A percentile compares a stretch with the other conserved stretches of the same genome.
These are phyloP conservation scores for Crassisporium funariophilum DNA, from an alignment of 768 basidiomycete species.

Conservation along the genomic window DNA sequence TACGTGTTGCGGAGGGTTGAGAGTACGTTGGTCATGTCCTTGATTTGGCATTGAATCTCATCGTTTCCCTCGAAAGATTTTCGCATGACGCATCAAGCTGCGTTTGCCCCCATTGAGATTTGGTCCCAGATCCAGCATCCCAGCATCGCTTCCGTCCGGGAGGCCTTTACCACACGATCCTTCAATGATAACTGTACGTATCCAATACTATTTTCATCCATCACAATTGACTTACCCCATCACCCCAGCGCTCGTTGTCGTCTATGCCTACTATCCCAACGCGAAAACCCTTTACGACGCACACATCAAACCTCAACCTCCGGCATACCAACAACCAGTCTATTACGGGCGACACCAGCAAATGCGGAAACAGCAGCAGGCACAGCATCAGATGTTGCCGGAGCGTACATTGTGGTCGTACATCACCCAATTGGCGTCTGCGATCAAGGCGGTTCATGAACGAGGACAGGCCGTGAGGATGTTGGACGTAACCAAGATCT, in stretches of 20 bases:
- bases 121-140: conserved; percentile 90
- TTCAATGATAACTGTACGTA: conserved; percentile 90
- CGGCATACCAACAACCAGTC: conserved; percentile 25
- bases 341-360: conserved; percentile 25
- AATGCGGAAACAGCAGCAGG: conserved; percentile 20
- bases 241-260: conserved; percentile 79
- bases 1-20: conserved; percentile 86
- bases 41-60: conserved; percentile 2
- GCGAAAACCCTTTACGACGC: conserved; percentile 80
- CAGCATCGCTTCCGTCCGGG: conserved; percentile 76
- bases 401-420: conserved; percentile 93
- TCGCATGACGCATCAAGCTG: conserved; percentile 77
- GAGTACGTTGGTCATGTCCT: too few species aligned
- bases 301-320: conserved; percentile 64
- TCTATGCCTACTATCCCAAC: conserved; percentile 86
- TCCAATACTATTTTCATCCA: background rate
- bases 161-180: conserved; percentile 93
- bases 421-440: conserved; percentile 85
- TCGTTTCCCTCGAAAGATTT: conserved; percentile 60
- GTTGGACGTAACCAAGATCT: conserved; percentile 84
- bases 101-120: conserved; percentile 79
- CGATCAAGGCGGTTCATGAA: conserved; percentile 85
- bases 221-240: background rate
- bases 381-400: conserved; percentile 45
- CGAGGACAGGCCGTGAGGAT: conserved; percentile 77